Conservation (phyloP, 2,329 filamentous ascomycete species). For the Penicillium janthinellum region DNA sequence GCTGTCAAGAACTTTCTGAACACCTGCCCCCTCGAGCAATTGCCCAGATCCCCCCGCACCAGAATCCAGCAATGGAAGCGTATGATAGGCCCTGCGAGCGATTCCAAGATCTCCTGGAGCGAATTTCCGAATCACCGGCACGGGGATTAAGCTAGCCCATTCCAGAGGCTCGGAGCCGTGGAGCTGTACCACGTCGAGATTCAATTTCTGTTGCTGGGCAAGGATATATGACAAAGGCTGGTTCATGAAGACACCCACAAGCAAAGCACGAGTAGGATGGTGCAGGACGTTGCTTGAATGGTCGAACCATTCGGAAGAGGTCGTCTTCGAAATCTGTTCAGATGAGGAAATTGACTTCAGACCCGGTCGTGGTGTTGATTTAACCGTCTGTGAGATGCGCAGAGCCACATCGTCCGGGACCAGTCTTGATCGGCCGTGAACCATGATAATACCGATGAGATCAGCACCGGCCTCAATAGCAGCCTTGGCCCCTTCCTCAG, state of each 20-base stretch:
- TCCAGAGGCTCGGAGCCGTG: slow-evolving; percentile 91
- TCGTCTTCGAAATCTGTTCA: slow-evolving; percentile 25
- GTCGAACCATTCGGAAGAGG: slow-evolving; percentile 69
- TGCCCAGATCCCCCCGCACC: slow-evolving; percentile 81
- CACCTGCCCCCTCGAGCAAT: slow-evolving; percentile 69
- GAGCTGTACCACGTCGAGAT: slow-evolving; percentile 86
- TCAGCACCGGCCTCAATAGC: slow-evolving; percentile 88
- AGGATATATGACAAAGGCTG: slow-evolving; percentile 83
- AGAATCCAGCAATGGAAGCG: slow-evolving; percentile 81
- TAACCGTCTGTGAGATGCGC: slow-evolving; percentile 78
- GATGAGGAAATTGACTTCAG: slow-evolving; percentile 9
- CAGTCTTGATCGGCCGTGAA: slow-evolving; percentile 75
- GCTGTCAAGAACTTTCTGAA: slow-evolving; percentile 65
- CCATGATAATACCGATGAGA: slow-evolving; percentile 89
- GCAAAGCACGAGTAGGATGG: slow-evolving; percentile 64
- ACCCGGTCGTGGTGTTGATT: slow-evolving; percentile 46
- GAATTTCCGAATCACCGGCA: slow-evolving; percentile 88
- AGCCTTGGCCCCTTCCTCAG: slow-evolving; percentile 73
- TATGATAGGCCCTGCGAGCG: slow-evolving; percentile 75
- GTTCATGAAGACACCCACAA: slow-evolving; percentile 94
- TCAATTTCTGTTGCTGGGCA: slow-evolving; percentile 71
- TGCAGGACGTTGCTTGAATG: slow-evolving; percentile 53
- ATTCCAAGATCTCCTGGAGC: slow-evolving; percentile 73
- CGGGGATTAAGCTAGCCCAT: slow-evolving; percentile 85
- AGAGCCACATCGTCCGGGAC: slow-evolving; percentile 77